Base-by-base conservation (phyloP, 371 early-diverging fungal genomes). In the Coemansia sp. region DNA sequence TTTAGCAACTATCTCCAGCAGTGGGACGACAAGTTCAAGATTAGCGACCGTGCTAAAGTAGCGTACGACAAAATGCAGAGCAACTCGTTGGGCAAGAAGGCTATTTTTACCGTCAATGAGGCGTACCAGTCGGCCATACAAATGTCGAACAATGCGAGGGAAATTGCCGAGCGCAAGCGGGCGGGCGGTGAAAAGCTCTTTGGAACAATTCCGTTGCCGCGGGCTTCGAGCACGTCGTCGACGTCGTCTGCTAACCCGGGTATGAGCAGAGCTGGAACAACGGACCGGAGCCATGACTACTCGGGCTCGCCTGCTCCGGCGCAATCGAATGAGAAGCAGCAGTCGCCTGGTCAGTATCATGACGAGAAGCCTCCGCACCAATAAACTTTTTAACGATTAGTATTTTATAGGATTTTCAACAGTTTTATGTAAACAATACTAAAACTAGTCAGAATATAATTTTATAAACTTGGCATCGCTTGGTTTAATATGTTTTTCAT, bases 81-180 rank as follows among this genome's bases (percentile, higher is more conserved):
- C 65, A 64, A 68, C 48, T 62, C 77, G 18, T 55, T 63, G 11
- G 77, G 77, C 21, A 59, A 65, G 50, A 72, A 67, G 53, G 68
- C 67, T 5, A 25, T 72, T 5, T 53, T 75, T 33, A 75, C 77
- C 1, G 77, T 75, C 39, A 75, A 72, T n/a, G 77, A 75, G 8
- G 77, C 77, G 0, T 75, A 75, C 33, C 60, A 75, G 67, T 75
- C 77, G 44, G 77, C 77, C 5, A 39, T 75, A 65, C 61, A 68
- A 59, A 57, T 75, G 33, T 64, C 68, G 8, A 44, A 58, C 40
- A 62, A 75, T 18, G 77, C 77, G 2, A 40, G 62, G 4, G 52
- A 68, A 16, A 72, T 75, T 64, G 77, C 77, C 9, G 77, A 75
- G 59, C 65, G 74, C 28, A 75, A 75, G 65, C 68, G 72, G n/a